Evolutionary conservation across 2,329 filamentous ascomycete genomes (phyloP).

Genomic region (Venturia aucupariae): DNA sequence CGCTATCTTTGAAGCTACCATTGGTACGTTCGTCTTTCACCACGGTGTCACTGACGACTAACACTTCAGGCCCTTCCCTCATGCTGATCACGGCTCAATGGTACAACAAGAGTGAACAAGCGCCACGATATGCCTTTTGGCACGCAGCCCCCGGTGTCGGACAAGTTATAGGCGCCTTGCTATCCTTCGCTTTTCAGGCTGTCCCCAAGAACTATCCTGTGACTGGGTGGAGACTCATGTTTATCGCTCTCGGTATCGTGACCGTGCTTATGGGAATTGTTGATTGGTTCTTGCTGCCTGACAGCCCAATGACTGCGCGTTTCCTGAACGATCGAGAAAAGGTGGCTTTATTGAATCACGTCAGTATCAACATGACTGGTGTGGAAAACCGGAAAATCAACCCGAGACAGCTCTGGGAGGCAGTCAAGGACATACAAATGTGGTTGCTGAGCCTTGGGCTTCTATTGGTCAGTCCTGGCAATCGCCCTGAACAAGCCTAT

Average conservation of each 20-base stretch:
- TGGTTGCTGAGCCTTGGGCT: not conserved
- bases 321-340: constrained; percentile 24
- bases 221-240: constrained; percentile 44
- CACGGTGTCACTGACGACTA: not conserved
- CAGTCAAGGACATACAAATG: not conserved
- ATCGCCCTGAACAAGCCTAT: not conserved
- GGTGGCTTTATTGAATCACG: constrained; percentile 34
- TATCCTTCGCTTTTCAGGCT: constrained; percentile 46
- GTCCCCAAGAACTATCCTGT: constrained; percentile 3
- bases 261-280: constrained; percentile 31
- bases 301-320: constrained; percentile 23
- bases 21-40: not conserved
- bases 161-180: constrained; percentile 37
- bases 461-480: not conserved
- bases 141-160: constrained; percentile 32
- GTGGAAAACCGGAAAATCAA: constrained; percentile 33
- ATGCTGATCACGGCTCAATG: constrained; percentile 48
- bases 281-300: constrained; percentile 22
- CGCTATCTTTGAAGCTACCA: constrained; percentile 44
- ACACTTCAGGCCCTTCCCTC: constrained; percentile 40
- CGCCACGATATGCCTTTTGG: constrained; percentile 55
- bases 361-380: constrained; percentile 50
- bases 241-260: constrained; percentile 36
- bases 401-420: not conserved
- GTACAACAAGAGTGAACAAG: constrained; percentile 50